Conservation (phyloP, 192 early-diverging fungal species). For the Podila clonocystis region DNA sequence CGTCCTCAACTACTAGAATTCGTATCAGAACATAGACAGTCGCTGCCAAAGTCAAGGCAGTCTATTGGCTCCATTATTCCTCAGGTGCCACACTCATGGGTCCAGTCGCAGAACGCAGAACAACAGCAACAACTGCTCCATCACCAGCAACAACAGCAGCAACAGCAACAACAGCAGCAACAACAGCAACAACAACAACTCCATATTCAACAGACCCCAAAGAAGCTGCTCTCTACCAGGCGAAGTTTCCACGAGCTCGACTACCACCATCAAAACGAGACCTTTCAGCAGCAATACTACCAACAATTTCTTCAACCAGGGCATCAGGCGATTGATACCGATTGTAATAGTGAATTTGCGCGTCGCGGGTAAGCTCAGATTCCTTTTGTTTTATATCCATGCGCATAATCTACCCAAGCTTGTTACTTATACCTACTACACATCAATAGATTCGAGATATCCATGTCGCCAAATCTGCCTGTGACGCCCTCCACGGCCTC, state of each 20-base stretch:
- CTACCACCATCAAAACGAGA: slow-evolving; percentile 23
- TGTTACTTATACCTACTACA: background rate
- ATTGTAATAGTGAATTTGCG: slow-evolving; percentile 11
- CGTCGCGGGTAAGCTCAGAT: slow-evolving; percentile 26
- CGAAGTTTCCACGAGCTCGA: slow-evolving; percentile 24
- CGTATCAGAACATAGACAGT: slow-evolving; percentile 10
- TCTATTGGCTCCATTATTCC: slow-evolving; percentile 18
- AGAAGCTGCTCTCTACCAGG: slow-evolving; percentile 19
- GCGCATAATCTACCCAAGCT: background rate
- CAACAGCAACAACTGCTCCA: slow-evolving; percentile 6
- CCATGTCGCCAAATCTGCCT: slow-evolving; percentile 48
- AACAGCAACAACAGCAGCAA: slow-evolving; percentile 11
- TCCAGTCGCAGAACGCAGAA: slow-evolving; percentile 9
- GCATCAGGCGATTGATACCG: background rate
- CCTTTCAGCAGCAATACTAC: slow-evolving; percentile 12
- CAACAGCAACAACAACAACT: slow-evolving; percentile 12
- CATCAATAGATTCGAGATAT: slow-evolving; percentile 28
- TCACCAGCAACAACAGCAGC: slow-evolving; percentile 7
- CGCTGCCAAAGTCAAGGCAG: slow-evolving; percentile 23
- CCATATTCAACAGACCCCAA: slow-evolving; percentile 8
- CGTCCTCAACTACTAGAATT: slow-evolving; percentile 15
- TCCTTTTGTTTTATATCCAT: background rate
- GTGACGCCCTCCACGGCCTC: slow-evolving; percentile 27
- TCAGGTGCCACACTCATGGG: slow-evolving; percentile 25
- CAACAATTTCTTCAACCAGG: slow-evolving; percentile 12